Conservation (phyloP, 768 basidiomycete genomes). For the Cystofilobasidium capitatum region DNA sequence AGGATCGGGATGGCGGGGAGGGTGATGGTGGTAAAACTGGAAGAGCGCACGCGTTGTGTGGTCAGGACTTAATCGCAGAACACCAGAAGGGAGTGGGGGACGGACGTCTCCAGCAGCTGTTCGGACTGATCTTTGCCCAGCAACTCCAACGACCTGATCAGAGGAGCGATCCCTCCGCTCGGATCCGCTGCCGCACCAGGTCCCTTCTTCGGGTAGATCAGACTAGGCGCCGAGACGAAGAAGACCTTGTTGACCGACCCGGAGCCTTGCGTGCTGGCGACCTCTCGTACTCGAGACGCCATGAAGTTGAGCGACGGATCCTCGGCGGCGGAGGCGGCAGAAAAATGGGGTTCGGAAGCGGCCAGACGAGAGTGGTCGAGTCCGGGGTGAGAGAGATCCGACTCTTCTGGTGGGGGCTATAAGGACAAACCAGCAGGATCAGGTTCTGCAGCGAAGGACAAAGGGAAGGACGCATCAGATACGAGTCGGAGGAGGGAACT, state of each 20-base stretch:
- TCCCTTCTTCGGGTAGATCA: slow-evolving; percentile 4
- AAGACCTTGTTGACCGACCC: slow-evolving; percentile 11
- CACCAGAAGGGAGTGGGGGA: background rate
- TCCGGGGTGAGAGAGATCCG: slow-evolving; percentile 19
- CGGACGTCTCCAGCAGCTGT: slow-evolving; percentile 14
- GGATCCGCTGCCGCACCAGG: background rate
- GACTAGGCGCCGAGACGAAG: slow-evolving; percentile 15
- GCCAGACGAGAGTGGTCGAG: slow-evolving; percentile 21
- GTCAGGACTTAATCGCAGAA: background rate
- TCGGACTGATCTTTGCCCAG: background rate
- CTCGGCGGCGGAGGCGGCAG: slow-evolving; percentile 12
- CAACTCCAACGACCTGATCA: background rate
- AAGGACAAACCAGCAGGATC: background rate
- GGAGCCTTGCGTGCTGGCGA: background rate
- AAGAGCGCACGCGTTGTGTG: background rate
- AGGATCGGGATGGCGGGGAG: slow-evolving; percentile 25
- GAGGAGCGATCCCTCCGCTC: background rate
- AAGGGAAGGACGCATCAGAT: background rate
- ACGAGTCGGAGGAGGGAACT: background rate
- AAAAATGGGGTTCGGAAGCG: slow-evolving; percentile 15
- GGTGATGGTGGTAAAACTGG: slow-evolving; percentile 13
- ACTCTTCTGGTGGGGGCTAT: slow-evolving; percentile 6
- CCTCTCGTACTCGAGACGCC: slow-evolving; percentile 13
- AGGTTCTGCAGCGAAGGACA: background rate
- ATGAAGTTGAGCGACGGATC: slow-evolving; percentile 23